These are phyloP conservation scores for Eucalyptus coolabah DNA, from an alignment of 345 rosid genomes.

Conservation along the genomic window DNA sequence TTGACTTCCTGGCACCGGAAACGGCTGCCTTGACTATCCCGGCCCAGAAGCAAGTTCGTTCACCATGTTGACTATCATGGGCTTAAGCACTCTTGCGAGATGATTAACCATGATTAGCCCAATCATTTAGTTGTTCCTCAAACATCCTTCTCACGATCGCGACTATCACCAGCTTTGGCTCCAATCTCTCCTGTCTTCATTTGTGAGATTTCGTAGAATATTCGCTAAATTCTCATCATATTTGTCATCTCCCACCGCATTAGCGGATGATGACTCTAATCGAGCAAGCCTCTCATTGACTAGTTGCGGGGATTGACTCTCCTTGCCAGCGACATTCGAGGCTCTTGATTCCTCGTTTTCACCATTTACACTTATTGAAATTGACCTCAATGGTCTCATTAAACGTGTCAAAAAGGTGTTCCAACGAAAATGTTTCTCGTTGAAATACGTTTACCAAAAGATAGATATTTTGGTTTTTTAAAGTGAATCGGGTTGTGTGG, in stretches of 20 bases:
- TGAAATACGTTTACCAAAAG: neutral
- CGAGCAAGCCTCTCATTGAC: neutral
- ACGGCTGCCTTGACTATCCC: too few relatives aligned
- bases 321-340: neutral
- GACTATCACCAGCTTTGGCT: neutral
- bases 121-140: neutral
- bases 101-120: too few relatives aligned
- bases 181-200: neutral
- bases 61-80: too few relatives aligned
- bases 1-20: too few relatives aligned
- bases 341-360: neutral
- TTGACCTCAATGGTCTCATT: neutral
- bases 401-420: rapidly evolving
- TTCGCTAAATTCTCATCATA: too few relatives aligned
- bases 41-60: too few relatives aligned
- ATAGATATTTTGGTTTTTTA: neutral
- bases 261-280: neutral
- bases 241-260: too few relatives aligned
- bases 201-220: neutral
- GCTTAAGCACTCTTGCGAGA: too few relatives aligned
- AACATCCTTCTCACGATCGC: neutral
- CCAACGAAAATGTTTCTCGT: neutral
- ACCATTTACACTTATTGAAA: neutral
- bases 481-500: neutral
- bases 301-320: neutral